Evolutionary conservation across 1,284 basidiomycete species (phyloP).

Genomic region (Salmacisia buchloeana): DNA sequence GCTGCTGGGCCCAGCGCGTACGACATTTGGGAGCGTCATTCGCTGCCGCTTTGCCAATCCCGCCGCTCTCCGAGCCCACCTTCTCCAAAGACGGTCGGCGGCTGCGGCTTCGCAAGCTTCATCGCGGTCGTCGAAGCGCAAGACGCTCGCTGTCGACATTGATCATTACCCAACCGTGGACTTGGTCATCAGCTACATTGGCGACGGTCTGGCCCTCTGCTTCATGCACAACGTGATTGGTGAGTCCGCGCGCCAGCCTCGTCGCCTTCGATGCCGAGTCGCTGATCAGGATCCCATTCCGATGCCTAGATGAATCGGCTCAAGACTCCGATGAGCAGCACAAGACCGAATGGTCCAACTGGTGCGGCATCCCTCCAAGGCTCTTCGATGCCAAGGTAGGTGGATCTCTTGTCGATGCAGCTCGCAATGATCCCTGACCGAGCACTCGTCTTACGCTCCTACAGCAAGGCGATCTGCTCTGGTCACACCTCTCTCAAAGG

Average conservation of each 20-base stretch:
- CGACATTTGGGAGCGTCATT: slow-evolving; percentile 84
- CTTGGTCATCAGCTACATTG: slow-evolving; percentile 90
- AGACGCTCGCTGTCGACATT: slow-evolving; percentile 57
- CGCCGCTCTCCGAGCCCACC: not conserved
- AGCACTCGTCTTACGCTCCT: not conserved
- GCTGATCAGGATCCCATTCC: not conserved
- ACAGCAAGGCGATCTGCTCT: slow-evolving; percentile 25
- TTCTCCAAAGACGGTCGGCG: slow-evolving; percentile 23
- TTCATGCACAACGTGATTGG: slow-evolving; percentile 82
- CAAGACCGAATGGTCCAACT: slow-evolving; percentile 83
- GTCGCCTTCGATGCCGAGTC: not conserved
- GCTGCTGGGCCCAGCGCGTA: slow-evolving; percentile 67
- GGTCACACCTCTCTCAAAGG: slow-evolving; percentile 22
- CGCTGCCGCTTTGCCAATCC: slow-evolving; percentile 56
- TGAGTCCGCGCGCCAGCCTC: slow-evolving; percentile 20
- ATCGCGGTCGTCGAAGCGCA: not conserved
- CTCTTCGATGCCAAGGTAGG: slow-evolving; percentile 52
- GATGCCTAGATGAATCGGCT: slow-evolving; percentile 55
- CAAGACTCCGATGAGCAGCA: slow-evolving; percentile 71
- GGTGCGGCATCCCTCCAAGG: slow-evolving; percentile 70
- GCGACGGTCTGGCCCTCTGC: slow-evolving; percentile 80
- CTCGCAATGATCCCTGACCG: not conserved
- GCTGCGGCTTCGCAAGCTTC: slow-evolving; percentile 9
- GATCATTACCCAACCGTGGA: slow-evolving; percentile 79
- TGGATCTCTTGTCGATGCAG: slow-evolving; percentile 10